Evolutionary conservation across 169 alveolate genomes (phyloP).

Genomic region (Condylostoma magnum): DNA sequence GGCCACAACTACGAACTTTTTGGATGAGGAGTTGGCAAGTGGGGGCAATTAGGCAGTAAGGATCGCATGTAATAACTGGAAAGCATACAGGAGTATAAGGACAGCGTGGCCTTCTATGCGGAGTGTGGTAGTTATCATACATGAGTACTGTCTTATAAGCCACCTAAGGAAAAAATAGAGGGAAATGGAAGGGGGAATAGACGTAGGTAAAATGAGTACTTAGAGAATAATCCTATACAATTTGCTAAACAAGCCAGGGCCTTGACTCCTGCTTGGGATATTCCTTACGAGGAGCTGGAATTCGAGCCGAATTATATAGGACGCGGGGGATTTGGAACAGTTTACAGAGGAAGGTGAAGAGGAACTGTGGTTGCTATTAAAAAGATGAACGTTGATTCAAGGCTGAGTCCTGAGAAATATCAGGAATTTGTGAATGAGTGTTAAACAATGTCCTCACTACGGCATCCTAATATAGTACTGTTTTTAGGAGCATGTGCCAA

Average conservation of each 20-base stretch:
- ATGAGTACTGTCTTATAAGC: constrained; percentile 27
- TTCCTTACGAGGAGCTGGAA: constrained; percentile 51
- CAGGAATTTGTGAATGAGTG: constrained; percentile 78
- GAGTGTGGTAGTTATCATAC: constrained; percentile 71
- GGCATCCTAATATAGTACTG: constrained; percentile 84
- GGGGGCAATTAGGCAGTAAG: background rate
- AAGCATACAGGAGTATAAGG: background rate
- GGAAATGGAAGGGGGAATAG: too few species aligned
- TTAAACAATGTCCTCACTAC: constrained; percentile 73
- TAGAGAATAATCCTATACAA: constrained; percentile 16
- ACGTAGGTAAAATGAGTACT: background rate
- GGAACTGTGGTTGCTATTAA: constrained; percentile 84
- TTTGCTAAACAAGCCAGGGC: constrained; percentile 8
- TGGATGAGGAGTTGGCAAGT: background rate
- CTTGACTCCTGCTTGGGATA: constrained; percentile 62
- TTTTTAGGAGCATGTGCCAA: constrained; percentile 85
- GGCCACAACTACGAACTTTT: background rate
- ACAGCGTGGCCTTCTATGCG: constrained; percentile 41
- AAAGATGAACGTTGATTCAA: constrained; percentile 46
- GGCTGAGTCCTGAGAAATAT: constrained; percentile 62
- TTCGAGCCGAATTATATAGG: constrained; percentile 62
- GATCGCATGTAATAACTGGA: background rate
- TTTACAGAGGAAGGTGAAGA: constrained; percentile 78
- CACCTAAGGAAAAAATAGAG: constrained; percentile 37
- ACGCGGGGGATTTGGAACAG: constrained; percentile 83